Percentiles rank a stretch among this genome's conserved stretches.
Evolutionary conservation across 2,329 filamentous ascomycete species (phyloP).

Genomic region (Delphinella strobiligena): DNA sequence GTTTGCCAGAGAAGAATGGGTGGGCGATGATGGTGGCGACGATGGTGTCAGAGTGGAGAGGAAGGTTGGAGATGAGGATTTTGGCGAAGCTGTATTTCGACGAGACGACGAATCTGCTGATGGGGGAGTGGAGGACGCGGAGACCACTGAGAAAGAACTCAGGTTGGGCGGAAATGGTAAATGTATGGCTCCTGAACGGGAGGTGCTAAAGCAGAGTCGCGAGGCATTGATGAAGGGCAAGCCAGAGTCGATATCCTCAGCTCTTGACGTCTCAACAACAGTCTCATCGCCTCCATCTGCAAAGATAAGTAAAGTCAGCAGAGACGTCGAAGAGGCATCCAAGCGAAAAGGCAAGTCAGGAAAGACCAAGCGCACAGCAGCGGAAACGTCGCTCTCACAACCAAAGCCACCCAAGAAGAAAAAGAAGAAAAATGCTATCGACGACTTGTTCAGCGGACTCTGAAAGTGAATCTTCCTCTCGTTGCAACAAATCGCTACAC

Average conservation of each 20-base stretch:
- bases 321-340: too few relatives aligned
- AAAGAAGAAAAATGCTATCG: slow-evolving; percentile 53
- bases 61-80: slow-evolving; percentile 7
- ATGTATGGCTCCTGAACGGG: slow-evolving; percentile 4
- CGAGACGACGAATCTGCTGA: slow-evolving; percentile 11
- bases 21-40: slow-evolving; percentile 19
- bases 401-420: slow-evolving; percentile 33
- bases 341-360: slow-evolving; percentile 14
- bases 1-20: slow-evolving; percentile 29
- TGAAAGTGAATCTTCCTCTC: slow-evolving; percentile 22
- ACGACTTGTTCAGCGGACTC: slow-evolving; percentile 55
- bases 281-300: background rate
- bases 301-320: too few relatives aligned
- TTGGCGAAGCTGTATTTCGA: slow-evolving; percentile 24
- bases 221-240: slow-evolving; percentile 1
- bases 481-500: too few relatives aligned
- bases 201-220: slow-evolving; percentile 5
- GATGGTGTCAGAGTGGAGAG: slow-evolving; percentile 1
- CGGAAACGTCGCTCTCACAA: background rate
- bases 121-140: slow-evolving; percentile 1
- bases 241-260: background rate
- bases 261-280: background rate
- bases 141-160: slow-evolving; percentile 4
- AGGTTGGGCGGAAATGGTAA: background rate
- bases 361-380: slow-evolving; percentile 9